Evolutionary conservation across 441 rosid species (phyloP), one percentile per base, ranked within the genome.

Genomic region (Aleurites moluccanus): DNA sequence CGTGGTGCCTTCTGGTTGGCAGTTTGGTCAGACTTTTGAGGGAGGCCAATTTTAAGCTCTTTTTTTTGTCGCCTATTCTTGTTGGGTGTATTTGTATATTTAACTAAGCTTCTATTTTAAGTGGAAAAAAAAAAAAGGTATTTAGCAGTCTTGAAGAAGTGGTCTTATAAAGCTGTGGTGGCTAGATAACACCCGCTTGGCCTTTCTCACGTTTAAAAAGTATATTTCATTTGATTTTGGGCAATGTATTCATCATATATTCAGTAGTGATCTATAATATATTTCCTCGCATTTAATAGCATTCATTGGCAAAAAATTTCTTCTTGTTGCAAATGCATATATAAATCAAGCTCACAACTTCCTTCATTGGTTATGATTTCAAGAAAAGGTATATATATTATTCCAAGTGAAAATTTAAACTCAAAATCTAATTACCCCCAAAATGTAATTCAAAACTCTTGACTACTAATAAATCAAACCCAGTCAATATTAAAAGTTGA

Each of bases 1-100:
- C 45, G 88, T 77, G 53, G 94, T 69, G 27, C 90, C 97, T 23
- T 63, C 79, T 20, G 71, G 75, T 30, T 93, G 97, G 98, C 94
- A 90, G 75, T 91, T 93, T 15, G 98, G 98, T 18, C 92, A 91
- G 80, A 89, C 98, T 27, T 93, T 84, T 40, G 80, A 63, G 76
- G 98, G 94, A 6, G 78, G 69, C 30, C 96, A 93, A 40, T 88
- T 89, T 73, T 74, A 66, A 57, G 23, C 9, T 3, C 5, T 18
- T 4, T 28, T 18, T 13, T 62, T 18, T n/a, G n/a, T n/a, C 3
- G 1, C n/a, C n/a, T 52, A 18, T 50, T 50, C 18, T 16, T 4
- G 7, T 3, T 52, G 23, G 1, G 21, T 18, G 21, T 52, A 20
- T 20, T 52, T 52, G 56, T 52, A 52, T 52, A 52, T 52, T 52